Evolutionary conservation across 2,329 filamentous ascomycete genomes (phyloP).

Genomic region (Colletotrichum theobromicola): DNA sequence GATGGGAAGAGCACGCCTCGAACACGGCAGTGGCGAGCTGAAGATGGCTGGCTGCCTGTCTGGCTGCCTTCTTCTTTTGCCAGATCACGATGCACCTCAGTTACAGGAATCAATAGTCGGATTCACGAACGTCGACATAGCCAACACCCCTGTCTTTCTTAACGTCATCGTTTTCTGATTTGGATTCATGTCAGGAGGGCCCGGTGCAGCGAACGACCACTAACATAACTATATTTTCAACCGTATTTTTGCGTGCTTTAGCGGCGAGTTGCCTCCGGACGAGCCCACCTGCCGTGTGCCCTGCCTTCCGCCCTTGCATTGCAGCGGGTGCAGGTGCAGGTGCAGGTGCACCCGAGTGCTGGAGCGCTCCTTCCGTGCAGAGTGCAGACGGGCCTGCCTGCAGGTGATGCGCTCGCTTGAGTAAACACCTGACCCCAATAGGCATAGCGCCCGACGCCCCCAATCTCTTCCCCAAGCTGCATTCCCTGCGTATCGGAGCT

Average conservation of each 20-base stretch:
- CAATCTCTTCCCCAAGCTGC: conserved; percentile 10
- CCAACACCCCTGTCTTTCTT: background rate
- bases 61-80: background rate
- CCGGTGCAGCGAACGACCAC: background rate
- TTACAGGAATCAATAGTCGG: background rate
- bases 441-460: background rate
- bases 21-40: background rate
- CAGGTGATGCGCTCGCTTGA: background rate
- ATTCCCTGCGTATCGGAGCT: background rate
- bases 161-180: background rate
- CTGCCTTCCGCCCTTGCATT: background rate
- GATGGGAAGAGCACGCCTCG: background rate
- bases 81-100: background rate
- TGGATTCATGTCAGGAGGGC: background rate
- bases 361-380: background rate
- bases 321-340: background rate
- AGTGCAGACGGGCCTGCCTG: background rate
- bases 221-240: background rate
- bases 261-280: background rate
- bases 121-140: background rate
- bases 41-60: background rate
- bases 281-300: background rate
- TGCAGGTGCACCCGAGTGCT: background rate
- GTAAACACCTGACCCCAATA: background rate
- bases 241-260: background rate